Conservation (phyloP, 352 stramenopile species). For the Pythium dissimile region DNA sequence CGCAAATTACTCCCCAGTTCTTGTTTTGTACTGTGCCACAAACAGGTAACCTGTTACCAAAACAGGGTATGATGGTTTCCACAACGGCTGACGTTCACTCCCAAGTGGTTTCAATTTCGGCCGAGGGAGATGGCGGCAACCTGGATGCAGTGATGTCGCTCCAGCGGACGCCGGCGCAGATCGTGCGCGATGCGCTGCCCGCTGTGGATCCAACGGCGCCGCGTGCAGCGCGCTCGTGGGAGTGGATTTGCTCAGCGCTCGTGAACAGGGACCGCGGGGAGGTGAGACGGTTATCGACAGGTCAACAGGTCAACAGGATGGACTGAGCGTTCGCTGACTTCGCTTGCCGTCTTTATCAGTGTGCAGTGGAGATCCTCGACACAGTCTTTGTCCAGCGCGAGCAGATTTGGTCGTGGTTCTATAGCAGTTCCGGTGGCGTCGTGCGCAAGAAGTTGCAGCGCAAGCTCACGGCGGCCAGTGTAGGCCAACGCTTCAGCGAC, state of each 20-base stretch:
- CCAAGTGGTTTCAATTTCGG: neutral
- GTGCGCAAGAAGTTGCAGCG: conserved; percentile 56
- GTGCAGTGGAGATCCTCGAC: conserved; percentile 51
- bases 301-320: neutral
- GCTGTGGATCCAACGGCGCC: conserved; percentile 47
- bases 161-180: conserved; percentile 28
- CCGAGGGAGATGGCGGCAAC: conserved; percentile 8
- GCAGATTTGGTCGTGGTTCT: conserved; percentile 82
- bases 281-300: conserved; percentile 3
- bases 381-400: conserved; percentile 73
- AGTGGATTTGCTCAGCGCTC: conserved; percentile 65
- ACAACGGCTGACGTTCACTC: neutral
- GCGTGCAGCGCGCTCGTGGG: conserved; percentile 51
- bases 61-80: too few species aligned
- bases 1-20: too few species aligned
- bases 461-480: conserved; percentile 40
- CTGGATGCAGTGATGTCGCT: conserved; percentile 10
- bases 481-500: conserved; percentile 39
- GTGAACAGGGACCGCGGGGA: conserved; percentile 57
- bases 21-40: too few species aligned
- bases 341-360: conserved; percentile 15
- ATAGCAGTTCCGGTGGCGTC: conserved; percentile 41
- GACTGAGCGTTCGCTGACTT: neutral
- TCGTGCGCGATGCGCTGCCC: conserved; percentile 53
- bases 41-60: too few species aligned